Evolutionary conservation across 2,329 filamentous ascomycete genomes (phyloP).

Genomic region (Paecilomyces fulvus): DNA sequence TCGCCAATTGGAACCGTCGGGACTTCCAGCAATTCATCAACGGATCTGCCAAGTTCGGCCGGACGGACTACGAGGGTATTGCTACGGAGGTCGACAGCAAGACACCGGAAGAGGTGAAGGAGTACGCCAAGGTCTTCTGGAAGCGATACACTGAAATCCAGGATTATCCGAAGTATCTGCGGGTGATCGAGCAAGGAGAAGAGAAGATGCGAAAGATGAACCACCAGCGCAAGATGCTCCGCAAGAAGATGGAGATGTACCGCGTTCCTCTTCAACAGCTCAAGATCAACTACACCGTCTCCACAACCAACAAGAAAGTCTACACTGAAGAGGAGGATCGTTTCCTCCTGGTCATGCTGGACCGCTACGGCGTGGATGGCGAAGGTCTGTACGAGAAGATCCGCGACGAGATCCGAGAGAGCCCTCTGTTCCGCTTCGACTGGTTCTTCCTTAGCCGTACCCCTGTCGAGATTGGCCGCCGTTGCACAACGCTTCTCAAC

Average conservation of each 20-base stretch:
- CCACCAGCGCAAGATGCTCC: constrained; percentile 84
- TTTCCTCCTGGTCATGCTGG: constrained; percentile 86
- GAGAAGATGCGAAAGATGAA: constrained; percentile 81
- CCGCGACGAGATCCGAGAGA: constrained; percentile 93
- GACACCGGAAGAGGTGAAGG: constrained; percentile 71
- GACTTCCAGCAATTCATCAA: constrained; percentile 99
- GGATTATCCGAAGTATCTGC: constrained; percentile 82
- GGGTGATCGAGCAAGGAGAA: constrained; percentile 85
- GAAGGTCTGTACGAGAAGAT: constrained; percentile 88
- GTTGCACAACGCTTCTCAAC: constrained; percentile 88
- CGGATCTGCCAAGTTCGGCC: constrained; percentile 84
- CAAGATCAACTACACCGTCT: constrained; percentile 98
- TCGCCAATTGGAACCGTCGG: constrained; percentile 89
- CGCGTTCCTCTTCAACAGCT: constrained; percentile 96
- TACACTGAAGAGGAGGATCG: constrained; percentile 98
- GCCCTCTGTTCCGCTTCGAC: constrained; percentile 91
- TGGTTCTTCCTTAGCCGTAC: constrained; percentile 99
- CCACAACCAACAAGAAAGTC: constrained; percentile 98
- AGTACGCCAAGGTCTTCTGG: constrained; percentile 95
- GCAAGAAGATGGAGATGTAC: constrained; percentile 93
- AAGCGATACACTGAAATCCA: constrained; percentile 83
- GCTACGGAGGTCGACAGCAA: constrained; percentile 89
- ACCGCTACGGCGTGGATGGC: constrained; percentile 84
- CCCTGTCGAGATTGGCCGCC: constrained; percentile 80
- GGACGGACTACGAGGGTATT: constrained; percentile 76